Evolutionary conservation across 2,329 filamentous ascomycete species (phyloP).

Genomic region (Alternaria gaisen): DNA sequence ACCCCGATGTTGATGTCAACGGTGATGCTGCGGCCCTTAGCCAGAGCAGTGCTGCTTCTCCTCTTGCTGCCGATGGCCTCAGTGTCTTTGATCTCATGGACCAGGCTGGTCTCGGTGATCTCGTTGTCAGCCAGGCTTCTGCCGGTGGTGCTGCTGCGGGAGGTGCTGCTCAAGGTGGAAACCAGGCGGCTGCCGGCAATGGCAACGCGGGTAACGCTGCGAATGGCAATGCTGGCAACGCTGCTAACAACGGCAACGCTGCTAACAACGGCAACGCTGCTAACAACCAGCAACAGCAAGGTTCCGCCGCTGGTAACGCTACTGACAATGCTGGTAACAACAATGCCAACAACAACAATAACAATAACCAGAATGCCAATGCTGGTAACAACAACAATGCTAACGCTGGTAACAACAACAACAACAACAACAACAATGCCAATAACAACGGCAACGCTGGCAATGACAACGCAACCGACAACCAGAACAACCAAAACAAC

Average conservation of each 20-base stretch:
- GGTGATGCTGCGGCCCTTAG: conserved; percentile 70
- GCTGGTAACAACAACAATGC: neutral
- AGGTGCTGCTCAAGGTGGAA: conserved; percentile 22
- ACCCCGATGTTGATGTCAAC: conserved; percentile 68
- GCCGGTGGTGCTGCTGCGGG: conserved; percentile 31
- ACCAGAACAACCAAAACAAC: neutral
- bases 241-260: conserved; percentile 14
- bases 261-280: conserved; percentile 20
- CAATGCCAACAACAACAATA: conserved; percentile 3
- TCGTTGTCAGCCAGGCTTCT: conserved; percentile 57
- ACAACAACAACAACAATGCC: conserved; percentile 9
- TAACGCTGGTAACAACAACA: neutral
- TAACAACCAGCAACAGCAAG: conserved; percentile 13
- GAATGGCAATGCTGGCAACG: conserved; percentile 13
- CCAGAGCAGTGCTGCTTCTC: conserved; percentile 59
- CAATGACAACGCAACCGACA: no score
- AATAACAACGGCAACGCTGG: conserved; percentile 14
- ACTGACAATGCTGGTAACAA: conserved; percentile 23
- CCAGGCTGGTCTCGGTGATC: conserved; percentile 70
- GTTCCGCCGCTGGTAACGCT: conserved; percentile 15
- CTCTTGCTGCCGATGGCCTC: conserved; percentile 68
- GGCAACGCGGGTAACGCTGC: neutral
- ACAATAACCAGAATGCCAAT: neutral
- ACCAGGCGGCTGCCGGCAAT: conserved; percentile 29
- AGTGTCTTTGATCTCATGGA: conserved; percentile 71